These are phyloP conservation scores for Suillus americanus DNA, from an alignment of 768 basidiomycete genomes.

Conservation along the genomic window DNA sequence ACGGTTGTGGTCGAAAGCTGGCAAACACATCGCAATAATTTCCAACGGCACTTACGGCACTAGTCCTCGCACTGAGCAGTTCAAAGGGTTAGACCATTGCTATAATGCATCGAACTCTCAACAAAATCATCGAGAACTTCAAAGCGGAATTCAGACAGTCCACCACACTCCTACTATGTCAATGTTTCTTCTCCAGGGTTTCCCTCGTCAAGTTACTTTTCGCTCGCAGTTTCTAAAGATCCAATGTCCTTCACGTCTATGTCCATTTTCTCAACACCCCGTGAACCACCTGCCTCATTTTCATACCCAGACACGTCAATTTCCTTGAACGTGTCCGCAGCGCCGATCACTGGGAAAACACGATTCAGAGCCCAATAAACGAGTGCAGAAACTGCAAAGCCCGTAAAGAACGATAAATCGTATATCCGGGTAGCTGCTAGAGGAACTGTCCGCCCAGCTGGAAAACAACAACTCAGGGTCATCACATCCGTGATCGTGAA, in stretches of 20 bases:
- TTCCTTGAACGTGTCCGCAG: slow-evolving; percentile 49
- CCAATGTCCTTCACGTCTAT: not conserved
- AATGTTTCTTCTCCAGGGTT: too few relatives aligned
- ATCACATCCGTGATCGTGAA: slow-evolving; percentile 1
- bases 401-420: slow-evolving; percentile 82
- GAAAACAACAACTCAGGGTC: not conserved
- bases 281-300: not conserved
- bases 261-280: not conserved
- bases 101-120: not conserved
- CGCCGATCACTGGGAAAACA: slow-evolving; percentile 60
- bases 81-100: too few relatives aligned
- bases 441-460: slow-evolving; percentile 61
- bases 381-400: slow-evolving; percentile 66
- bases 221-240: not conserved
- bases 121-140: not conserved
- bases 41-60: too few relatives aligned
- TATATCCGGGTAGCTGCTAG: slow-evolving; percentile 72
- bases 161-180: too few relatives aligned
- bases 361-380: slow-evolving; percentile 61
- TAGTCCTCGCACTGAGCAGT: too few relatives aligned
- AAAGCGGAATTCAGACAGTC: not conserved
- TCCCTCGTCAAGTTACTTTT: not conserved
- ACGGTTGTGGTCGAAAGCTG: too few relatives aligned
- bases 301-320: slow-evolving; percentile 46
- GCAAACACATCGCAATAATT: too few relatives aligned